These are phyloP conservation scores for Fusarium luffae DNA, from an alignment of 2,329 filamentous ascomycete genomes.

Conservation along the genomic window DNA sequence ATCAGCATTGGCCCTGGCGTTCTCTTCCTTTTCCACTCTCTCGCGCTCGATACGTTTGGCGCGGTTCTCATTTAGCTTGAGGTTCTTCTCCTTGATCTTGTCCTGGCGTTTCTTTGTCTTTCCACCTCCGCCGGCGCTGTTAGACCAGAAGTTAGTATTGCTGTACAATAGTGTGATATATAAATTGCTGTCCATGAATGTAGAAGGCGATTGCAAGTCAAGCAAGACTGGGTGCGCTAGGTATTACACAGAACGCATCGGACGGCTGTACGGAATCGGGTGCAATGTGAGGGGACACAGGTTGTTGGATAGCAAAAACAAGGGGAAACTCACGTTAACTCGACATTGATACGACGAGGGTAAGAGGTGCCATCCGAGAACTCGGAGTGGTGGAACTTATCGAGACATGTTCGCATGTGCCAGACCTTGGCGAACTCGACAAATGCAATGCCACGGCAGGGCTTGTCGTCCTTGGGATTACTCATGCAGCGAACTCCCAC, in stretches of 20 bases:
- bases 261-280: neutral
- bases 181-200: conserved; percentile 12
- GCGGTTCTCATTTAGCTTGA: conserved; percentile 78
- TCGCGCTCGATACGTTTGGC: conserved; percentile 60
- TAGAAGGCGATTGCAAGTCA: conserved; percentile 9
- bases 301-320: neutral
- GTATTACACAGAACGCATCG: conserved; percentile 15
- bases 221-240: conserved; percentile 2
- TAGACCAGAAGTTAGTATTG: conserved; percentile 12
- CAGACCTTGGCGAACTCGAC: conserved; percentile 89
- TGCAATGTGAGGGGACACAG: neutral
- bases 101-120: conserved; percentile 77
- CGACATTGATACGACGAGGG: conserved; percentile 87
- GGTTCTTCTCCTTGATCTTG: conserved; percentile 88
- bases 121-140: conserved; percentile 83
- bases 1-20: conserved; percentile 34
- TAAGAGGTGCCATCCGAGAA: conserved; percentile 69
- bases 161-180: neutral
- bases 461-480: conserved; percentile 67
- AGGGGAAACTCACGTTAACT: conserved; percentile 75
- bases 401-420: conserved; percentile 91
- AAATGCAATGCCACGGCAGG: conserved; percentile 83
- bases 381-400: conserved; percentile 86
- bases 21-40: conserved; percentile 52
- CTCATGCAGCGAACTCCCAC: conserved; percentile 72